Base-by-base conservation (phyloP, 202 grass and related monocot genomes). In the Carex sylvatica region DNA sequence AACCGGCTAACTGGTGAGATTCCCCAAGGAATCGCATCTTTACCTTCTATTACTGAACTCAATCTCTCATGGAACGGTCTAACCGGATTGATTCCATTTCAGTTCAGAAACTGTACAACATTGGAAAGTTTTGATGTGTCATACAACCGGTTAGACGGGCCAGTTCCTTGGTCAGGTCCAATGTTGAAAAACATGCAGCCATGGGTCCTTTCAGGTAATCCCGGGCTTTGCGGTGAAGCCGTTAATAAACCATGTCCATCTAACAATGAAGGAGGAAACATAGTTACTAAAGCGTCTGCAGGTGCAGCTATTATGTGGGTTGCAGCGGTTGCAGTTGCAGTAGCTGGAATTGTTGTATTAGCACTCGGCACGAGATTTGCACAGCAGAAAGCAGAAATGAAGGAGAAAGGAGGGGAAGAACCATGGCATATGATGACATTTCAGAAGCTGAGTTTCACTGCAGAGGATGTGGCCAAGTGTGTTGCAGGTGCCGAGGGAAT, bases 1-100 rank as follows among this genome's bases (percentile, higher is more conserved):
- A 99, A 99, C 65, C 65, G 38, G 19, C 83, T 99, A 44, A 62
- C 22, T 26, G 92, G 96, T 9, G 83, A 85, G 71, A 95, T 99
- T 13, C 96, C 92, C 0, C 61, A 68, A 8, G 89, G 10, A 49
- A 81, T 99, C 8, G 89, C 92, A 1, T 56, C n/a, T 6, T 86
- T 99, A 75, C 96, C 91, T 49, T 93, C 96, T 11, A 93, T 99
- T 38, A 94, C 96, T 0, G 96, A 99, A 19, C 77, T 99, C 16
- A 93, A 99, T 64, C 81, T 95, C 35, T 99, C 96, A 1, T 90
- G 84, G 86, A 99, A 99, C 66, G 30, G 31, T 55, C 92, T 99
- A 35, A 90, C 47, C 13, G 92, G 96, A 36, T 22, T 28, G 4
- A 88, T 99, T 61, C 92, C 96, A 16, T 65, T 84, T 64, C 89